These are phyloP conservation scores for Thymus quinquecostatus DNA, from an alignment of 257 asterid species.

Conservation along the genomic window DNA sequence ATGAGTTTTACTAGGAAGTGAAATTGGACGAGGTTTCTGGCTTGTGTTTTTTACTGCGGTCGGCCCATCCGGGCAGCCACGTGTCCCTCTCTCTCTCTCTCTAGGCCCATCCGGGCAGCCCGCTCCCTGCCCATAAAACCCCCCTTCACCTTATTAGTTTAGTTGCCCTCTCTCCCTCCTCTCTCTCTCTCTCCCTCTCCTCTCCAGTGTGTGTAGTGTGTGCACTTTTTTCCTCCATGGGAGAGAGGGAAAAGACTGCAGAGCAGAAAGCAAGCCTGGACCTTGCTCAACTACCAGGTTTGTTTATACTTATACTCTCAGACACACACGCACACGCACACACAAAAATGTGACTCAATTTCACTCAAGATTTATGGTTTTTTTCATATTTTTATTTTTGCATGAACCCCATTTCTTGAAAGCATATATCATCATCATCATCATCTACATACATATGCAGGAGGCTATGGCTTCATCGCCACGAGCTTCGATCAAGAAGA, in stretches of 20 bases:
- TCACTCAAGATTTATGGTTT: too few relatives aligned
- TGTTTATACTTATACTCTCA: not conserved
- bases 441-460: conserved; percentile 35
- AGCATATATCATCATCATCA: not conserved
- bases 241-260: conserved; percentile 53
- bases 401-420: conserved; percentile 14
- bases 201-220: conserved; percentile 9
- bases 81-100: conserved; percentile 20
- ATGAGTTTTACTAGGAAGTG: conserved; percentile 19
- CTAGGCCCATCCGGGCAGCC: conserved; percentile 54
- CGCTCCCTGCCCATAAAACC: conserved; percentile 52
- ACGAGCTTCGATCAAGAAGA: conserved; percentile 33
- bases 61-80: conserved; percentile 52
- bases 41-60: conserved; percentile 35
- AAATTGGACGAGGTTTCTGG: conserved; percentile 26
- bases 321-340: not conserved
- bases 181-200: conserved; percentile 28
- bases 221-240: conserved; percentile 42
- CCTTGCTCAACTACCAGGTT: conserved; percentile 53
- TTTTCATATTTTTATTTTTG: not conserved
- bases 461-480: conserved; percentile 44
- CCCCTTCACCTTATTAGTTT: conserved; percentile 10
- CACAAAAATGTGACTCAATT: too few relatives aligned
- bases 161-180: conserved; percentile 30
- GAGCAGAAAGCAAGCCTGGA: conserved; percentile 45